These are phyloP conservation scores for Colletotrichum noveboracense DNA, from an alignment of 2,329 filamentous ascomycete genomes.

Conservation along the genomic window DNA sequence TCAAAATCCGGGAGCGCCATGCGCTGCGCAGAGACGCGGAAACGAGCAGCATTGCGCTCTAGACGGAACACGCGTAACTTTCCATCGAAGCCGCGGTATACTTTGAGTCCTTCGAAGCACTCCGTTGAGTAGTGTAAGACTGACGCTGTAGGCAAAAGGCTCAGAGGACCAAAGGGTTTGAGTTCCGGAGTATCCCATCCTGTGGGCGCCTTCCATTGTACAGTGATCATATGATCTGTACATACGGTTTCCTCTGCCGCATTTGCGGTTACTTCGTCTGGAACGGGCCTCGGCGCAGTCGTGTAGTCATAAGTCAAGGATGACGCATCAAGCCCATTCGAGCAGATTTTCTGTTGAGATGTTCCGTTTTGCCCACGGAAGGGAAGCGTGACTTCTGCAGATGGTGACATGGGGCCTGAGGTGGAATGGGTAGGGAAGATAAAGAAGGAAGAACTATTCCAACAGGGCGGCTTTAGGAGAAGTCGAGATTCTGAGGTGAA, in stretches of 20 bases:
- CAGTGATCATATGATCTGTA: not conserved
- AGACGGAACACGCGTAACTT: not conserved
- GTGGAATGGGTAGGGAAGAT: not conserved
- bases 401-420: not conserved
- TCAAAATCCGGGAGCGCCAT: not conserved
- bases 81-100: not conserved
- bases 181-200: not conserved
- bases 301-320: not conserved
- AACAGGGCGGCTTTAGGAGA: not conserved
- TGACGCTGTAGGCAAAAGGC: not conserved
- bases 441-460: not conserved
- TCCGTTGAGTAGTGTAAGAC: not conserved
- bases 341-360: not conserved
- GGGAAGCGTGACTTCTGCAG: not conserved
- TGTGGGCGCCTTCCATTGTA: not conserved
- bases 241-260: not conserved
- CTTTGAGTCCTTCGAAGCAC: not conserved
- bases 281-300: not conserved
- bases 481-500: not conserved
- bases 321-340: not conserved
- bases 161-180: not conserved
- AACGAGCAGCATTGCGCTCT: not conserved
- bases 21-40: not conserved
- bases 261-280: not conserved
- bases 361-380: not conserved